These are phyloP conservation scores for Pyricularia pennisetigena DNA, from an alignment of 2,329 filamentous ascomycete species.

Conservation along the genomic window DNA sequence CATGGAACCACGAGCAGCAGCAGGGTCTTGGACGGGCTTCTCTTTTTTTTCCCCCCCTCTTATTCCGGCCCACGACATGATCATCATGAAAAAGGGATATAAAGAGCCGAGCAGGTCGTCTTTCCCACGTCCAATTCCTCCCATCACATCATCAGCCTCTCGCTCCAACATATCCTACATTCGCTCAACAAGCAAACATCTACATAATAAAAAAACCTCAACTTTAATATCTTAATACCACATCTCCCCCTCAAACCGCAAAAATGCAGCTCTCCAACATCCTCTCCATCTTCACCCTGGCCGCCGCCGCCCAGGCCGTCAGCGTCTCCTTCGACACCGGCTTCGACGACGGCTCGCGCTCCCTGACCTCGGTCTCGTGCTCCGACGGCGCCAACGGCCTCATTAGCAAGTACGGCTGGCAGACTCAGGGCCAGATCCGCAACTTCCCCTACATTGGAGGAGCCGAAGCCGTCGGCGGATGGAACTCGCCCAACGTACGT, in stretches of 20 bases:
- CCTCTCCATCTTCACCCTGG: conserved; percentile 5
- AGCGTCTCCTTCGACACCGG: conserved; percentile 59
- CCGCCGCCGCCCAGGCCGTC: conserved; percentile 3
- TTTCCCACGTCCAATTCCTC: neutral
- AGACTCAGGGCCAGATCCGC: conserved; percentile 39
- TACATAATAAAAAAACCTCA: neutral
- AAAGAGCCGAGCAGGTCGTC: neutral
- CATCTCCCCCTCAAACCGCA: neutral
- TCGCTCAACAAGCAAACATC: neutral
- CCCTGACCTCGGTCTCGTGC: conserved; percentile 51
- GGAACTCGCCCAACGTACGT: conserved; percentile 38
- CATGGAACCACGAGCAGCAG: neutral
- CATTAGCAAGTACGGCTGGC: conserved; percentile 50
- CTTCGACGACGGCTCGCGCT: conserved; percentile 53
- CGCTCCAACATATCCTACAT: neutral
- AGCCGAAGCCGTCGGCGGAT: conserved; percentile 37
- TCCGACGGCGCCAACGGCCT: conserved; percentile 60
- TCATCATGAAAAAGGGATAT: neutral
- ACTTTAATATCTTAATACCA: neutral
- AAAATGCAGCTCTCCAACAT: conserved; percentile 6
- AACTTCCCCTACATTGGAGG: conserved; percentile 47
- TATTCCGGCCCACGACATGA: neutral
- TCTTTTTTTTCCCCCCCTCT: neutral
- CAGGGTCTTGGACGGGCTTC: neutral
- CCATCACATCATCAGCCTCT: neutral